These are phyloP conservation scores for Porpolomopsis calyptriformis DNA, from an alignment of 768 basidiomycete species.

Conservation along the genomic window DNA sequence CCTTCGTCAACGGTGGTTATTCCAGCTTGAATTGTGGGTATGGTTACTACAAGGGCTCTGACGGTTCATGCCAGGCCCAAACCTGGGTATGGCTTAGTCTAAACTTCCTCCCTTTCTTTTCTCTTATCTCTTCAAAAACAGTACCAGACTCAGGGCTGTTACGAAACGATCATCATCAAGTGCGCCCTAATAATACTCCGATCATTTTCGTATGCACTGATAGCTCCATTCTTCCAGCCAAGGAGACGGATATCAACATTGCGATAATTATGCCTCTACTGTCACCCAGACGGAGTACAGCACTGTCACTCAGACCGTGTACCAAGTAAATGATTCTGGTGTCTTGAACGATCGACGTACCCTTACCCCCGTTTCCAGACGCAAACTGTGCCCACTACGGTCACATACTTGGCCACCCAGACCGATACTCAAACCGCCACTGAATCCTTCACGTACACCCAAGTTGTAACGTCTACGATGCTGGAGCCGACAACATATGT, in stretches of 20 bases:
- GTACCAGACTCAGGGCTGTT: constrained; percentile 34
- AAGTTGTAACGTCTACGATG: constrained; percentile 41
- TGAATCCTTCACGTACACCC: constrained; percentile 31
- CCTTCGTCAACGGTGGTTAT: constrained; percentile 56
- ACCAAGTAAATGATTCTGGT: constrained; percentile 9
- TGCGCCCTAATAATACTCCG: constrained; percentile 11
- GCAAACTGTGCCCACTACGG: constrained; percentile 32
- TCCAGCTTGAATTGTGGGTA: constrained; percentile 59
- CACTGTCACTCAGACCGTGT: constrained; percentile 22
- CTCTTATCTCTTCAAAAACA: constrained; percentile 7
- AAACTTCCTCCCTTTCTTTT: not conserved
- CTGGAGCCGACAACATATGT: constrained; percentile 53
- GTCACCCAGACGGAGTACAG: constrained; percentile 29
- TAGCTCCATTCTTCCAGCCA: constrained; percentile 7
- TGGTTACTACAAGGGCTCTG: constrained; percentile 45
- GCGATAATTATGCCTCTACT: constrained; percentile 20
- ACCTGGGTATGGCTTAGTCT: constrained; percentile 42
- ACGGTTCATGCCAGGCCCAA: constrained; percentile 44
- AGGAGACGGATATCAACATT: constrained; percentile 6
- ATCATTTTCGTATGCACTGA: too few species aligned
- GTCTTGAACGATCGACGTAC: not conserved
- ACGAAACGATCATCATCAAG: constrained; percentile 52
- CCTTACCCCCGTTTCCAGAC: constrained; percentile 11
- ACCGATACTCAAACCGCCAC: constrained; percentile 30
- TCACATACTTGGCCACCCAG: constrained; percentile 23